Base-by-base conservation (phyloP, 1,284 basidiomycete genomes). In the Pyrrhoderma noxium region DNA sequence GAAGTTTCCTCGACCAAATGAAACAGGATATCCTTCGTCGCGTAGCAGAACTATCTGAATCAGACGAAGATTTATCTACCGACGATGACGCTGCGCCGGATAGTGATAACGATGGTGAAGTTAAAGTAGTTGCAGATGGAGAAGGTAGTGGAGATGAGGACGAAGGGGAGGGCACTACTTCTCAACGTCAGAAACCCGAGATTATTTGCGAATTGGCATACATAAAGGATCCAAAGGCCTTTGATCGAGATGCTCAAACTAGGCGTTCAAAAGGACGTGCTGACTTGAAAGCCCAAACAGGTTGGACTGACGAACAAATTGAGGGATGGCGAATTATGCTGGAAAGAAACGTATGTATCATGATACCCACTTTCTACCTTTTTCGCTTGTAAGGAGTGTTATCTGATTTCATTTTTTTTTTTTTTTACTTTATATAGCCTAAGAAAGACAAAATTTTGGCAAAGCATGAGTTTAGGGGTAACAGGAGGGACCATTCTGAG, bases 301-400 rank as follows among this genome's bases (percentile, higher is more conserved):
- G 82, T 2, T 83, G 82, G 79, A 66, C 61, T 13, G 82, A 94
- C 62, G 82, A 85, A 57, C 89, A 93, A 62, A 80, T 93, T 25
- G 90, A 94, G 65, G 91, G 90, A 0, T 94, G 91, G 90, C 75
- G 66, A 53, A 80, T 87, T 51, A 90, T 93, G 85, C 67, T 94
- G 47, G 91, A 94, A 54, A 70, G 82, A 60, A 82, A 91, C 60
- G 90, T 93, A 62, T 58, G 84, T n/a, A n/a, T n/a, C n/a, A n/a
- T n/a, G n/a, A n/a, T n/a, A n/a, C n/a, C n/a, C n/a, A 70, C 27
- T 18, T 18, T 9, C 16, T 42, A 27, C 3, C 3, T 13, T 39
- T 34, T 31, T 11, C 31, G 40, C 45, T 40, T 16, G 5, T 8
- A 40, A 22, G 27, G 27, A 31, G 11, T 23, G 18, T 38, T 11